A percentile compares a stretch with the other conserved stretches of the same genome.
phyloP scores from a whole-genome alignment of 225 moss, liverwort and hornwort species.

The Polytrichum commune region DNA sequence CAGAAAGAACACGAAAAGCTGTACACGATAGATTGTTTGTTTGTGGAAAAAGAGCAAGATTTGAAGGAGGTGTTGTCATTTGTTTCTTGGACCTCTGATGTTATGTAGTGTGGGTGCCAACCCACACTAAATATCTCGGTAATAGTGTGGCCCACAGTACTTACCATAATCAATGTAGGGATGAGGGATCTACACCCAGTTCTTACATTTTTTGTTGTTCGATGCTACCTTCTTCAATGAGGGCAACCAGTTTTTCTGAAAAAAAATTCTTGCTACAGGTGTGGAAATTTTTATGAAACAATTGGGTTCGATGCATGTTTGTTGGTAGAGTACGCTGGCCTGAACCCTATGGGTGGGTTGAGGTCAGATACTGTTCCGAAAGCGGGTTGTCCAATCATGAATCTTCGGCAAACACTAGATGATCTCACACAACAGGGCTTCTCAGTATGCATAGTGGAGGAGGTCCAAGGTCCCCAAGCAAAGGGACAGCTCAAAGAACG shows the following conservation, averaged over 20 bases:
- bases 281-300: conserved; percentile 91
- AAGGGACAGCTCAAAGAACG: conserved; percentile 78
- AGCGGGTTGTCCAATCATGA: conserved; percentile 93
- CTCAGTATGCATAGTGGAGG: conserved; percentile 97
- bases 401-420: conserved; percentile 86
- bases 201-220: too few relatives aligned
- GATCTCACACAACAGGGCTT: conserved; percentile 78
- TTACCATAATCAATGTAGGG: too few relatives aligned
- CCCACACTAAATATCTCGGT: too few relatives aligned
- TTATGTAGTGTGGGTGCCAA: too few relatives aligned
- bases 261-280: conserved; percentile 36
- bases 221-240: not conserved
- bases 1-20: too few relatives aligned
- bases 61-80: too few relatives aligned
- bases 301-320: conserved; percentile 92
- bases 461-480: conserved; percentile 81
- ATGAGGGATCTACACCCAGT: too few relatives aligned
- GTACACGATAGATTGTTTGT: too few relatives aligned
- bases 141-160: too few relatives aligned
- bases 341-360: conserved; percentile 88
- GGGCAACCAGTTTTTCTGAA: conserved; percentile 5
- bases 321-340: conserved; percentile 78
- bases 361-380: conserved; percentile 66
- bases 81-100: too few relatives aligned
- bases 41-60: too few relatives aligned